Base-by-base conservation (phyloP, 768 basidiomycete genomes). In the Hypsizygus marmoreus region DNA sequence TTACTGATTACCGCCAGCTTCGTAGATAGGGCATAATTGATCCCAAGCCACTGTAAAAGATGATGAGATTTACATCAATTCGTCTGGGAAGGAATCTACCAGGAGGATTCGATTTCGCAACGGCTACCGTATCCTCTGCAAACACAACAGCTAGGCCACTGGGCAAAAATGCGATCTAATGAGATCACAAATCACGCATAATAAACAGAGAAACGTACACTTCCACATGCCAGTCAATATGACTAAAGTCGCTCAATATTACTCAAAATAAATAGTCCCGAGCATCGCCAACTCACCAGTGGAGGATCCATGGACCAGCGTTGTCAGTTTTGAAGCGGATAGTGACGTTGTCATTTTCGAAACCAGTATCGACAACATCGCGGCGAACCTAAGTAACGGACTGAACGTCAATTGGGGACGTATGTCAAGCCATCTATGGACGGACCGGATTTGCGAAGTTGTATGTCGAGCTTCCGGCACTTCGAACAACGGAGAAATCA, bases 201-300 rank as follows among this genome's bases (percentile, higher is more conserved):
- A 23, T 41, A 11, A 19, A 19, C 20, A 34, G 6, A 26, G 23
- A 4, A 6, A 58, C 65, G 36, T 36, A 71, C 70, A 58, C 56
- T 14, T 70, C 59, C 5, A 77, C 57, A 62, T 80, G 78, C 66
- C 72, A 78, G 45, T 78, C 75, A 45, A 79, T 79, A 50, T 79
- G 76, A 48, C 74, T 74, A 35, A 12, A 37, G 29, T 16, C 6
- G 17, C 19, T 23, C 22, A 20, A 23, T n/a, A 19, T 39, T 46
- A 12, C 30, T 22, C 44, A 19, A 8, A 38, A 25, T 25, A 9
- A 50, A 17, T 28, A 17, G 17, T 40, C 16, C 11, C 28, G 16
- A 29, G 8, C 16, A 31, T 20, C 37, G 26, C 16, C 12, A 19
- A 44, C 63, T 28, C 22, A 70, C 68, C 76, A 78, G 50, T 76